Evolutionary conservation across 179 eudicot genomes (phyloP).

Genomic region (Beta lomatogona): DNA sequence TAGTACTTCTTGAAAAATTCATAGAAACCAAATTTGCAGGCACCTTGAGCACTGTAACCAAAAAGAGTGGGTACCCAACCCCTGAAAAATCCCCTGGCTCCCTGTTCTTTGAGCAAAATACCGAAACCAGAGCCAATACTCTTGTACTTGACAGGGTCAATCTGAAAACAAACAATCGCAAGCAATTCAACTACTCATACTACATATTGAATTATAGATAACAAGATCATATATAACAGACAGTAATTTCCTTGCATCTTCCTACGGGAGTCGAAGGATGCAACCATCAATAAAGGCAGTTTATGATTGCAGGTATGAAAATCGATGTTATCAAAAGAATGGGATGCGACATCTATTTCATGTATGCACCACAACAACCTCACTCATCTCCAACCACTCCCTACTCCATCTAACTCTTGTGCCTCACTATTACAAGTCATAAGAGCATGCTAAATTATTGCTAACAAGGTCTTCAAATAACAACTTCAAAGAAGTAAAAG

Average conservation of each 20-base stretch:
- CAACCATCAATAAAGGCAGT: not conserved
- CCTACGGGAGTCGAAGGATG: not conserved
- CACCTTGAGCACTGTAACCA: conserved; percentile 88
- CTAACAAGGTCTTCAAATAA: not conserved
- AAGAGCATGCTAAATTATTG: not conserved
- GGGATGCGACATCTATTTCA: not conserved
- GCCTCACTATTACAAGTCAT: not conserved
- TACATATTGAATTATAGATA: not conserved
- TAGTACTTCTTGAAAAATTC: conserved; percentile 75
- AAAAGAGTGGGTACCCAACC: conserved; percentile 86
- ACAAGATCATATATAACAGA: not conserved
- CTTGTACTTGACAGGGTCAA: conserved; percentile 74
- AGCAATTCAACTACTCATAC: too few relatives aligned
- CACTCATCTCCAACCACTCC: not conserved
- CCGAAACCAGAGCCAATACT: conserved; percentile 59
- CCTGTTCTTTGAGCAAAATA: conserved; percentile 65
- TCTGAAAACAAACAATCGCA: conserved; percentile 37
- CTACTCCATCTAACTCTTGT: not conserved
- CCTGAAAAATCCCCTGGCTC: conserved; percentile 60
- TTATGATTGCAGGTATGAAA: not conserved
- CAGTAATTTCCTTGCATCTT: not conserved
- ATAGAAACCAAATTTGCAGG: conserved; percentile 71
- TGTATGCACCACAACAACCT: not conserved
- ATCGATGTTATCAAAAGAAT: not conserved
- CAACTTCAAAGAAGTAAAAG: not conserved